Conservation (phyloP, 768 basidiomycete species). For the Candolleomyces efflorescens region DNA sequence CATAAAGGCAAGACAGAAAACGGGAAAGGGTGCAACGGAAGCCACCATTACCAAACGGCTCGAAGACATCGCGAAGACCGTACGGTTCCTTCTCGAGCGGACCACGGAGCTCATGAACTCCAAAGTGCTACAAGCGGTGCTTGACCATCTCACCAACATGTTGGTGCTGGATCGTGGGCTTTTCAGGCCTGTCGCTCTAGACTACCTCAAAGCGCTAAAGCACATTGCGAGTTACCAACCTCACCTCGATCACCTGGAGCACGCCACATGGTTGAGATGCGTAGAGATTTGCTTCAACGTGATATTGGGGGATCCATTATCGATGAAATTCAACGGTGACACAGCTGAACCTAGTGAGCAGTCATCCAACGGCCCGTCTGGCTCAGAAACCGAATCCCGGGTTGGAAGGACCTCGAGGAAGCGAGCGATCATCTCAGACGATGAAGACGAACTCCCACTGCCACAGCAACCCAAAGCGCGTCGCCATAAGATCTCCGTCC, state of each 20-base stretch:
- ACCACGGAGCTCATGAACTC: constrained; percentile 52
- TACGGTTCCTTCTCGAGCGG: constrained; percentile 73
- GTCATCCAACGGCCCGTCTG: constrained; percentile 25
- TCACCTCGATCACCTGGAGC: constrained; percentile 74
- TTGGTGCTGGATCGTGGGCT: constrained; percentile 53
- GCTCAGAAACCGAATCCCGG: constrained; percentile 24
- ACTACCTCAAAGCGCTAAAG: constrained; percentile 78
- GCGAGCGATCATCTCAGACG: constrained; percentile 22
- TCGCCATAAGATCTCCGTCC: constrained; percentile 24
- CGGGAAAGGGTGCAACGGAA: background rate
- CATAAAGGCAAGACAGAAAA: constrained; percentile 25
- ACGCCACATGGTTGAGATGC: constrained; percentile 60
- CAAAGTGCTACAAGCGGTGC: constrained; percentile 50
- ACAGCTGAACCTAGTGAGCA: constrained; percentile 29
- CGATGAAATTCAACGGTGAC: constrained; percentile 26
- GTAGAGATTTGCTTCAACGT: constrained; percentile 75
- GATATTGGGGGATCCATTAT: constrained; percentile 57
- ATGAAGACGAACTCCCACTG: constrained; percentile 15
- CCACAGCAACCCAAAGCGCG: constrained; percentile 13
- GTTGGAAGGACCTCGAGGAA: constrained; percentile 28
- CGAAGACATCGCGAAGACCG: constrained; percentile 55
- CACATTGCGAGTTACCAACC: constrained; percentile 60
- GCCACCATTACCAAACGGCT: constrained; percentile 37
- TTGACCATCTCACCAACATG: constrained; percentile 60
- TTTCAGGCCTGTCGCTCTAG: constrained; percentile 60